Percentiles rank a stretch among this genome's conserved stretches.
phyloP scores from a whole-genome alignment of 2,329 filamentous ascomycete genomes.

The Teratosphaeria epicoccoides region DNA sequence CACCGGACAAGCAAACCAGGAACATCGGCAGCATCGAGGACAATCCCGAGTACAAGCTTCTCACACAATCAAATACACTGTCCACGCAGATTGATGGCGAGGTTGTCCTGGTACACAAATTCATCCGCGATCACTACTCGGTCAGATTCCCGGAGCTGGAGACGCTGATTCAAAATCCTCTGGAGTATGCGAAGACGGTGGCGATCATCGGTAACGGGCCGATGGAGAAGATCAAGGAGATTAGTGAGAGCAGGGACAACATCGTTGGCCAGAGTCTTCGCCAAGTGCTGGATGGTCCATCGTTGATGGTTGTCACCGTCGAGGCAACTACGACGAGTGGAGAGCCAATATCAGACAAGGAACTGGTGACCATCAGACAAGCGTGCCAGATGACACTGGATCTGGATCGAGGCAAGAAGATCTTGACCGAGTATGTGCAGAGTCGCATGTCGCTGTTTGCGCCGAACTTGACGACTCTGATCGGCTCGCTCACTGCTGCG shows the following conservation, averaged over 20 bases:
- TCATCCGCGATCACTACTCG: slow-evolving; percentile 91
- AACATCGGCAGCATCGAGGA: slow-evolving; percentile 78
- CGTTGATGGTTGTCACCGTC: slow-evolving; percentile 89
- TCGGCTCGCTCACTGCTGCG: slow-evolving; percentile 85
- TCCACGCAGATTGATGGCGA: slow-evolving; percentile 91
- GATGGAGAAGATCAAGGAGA: slow-evolving; percentile 72
- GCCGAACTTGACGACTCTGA: slow-evolving; percentile 80
- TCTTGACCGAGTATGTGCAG: slow-evolving; percentile 85
- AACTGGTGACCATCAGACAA: slow-evolving; percentile 61
- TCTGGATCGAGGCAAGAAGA: slow-evolving; percentile 76
- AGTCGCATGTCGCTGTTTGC: slow-evolving; percentile 95
- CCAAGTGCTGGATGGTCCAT: slow-evolving; percentile 74
- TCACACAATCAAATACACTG: slow-evolving; percentile 79
- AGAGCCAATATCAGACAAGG: slow-evolving; percentile 60
- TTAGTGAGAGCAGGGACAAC: slow-evolving; percentile 70
- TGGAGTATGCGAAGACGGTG: slow-evolving; percentile 93
- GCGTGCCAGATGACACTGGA: slow-evolving; percentile 84
- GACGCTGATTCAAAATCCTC: slow-evolving; percentile 74
- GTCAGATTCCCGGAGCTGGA: slow-evolving; percentile 89
- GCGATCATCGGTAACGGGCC: slow-evolving; percentile 87
- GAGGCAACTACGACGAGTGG: slow-evolving; percentile 87
- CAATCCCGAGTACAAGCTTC: slow-evolving; percentile 78
- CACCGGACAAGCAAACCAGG: slow-evolving; percentile 52
- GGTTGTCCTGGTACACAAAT: slow-evolving; percentile 88
- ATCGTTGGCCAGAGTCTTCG: slow-evolving; percentile 64